Base-by-base conservation (phyloP, 2,329 filamentous ascomycete genomes). In the Xenoacremonium recifei region DNA sequence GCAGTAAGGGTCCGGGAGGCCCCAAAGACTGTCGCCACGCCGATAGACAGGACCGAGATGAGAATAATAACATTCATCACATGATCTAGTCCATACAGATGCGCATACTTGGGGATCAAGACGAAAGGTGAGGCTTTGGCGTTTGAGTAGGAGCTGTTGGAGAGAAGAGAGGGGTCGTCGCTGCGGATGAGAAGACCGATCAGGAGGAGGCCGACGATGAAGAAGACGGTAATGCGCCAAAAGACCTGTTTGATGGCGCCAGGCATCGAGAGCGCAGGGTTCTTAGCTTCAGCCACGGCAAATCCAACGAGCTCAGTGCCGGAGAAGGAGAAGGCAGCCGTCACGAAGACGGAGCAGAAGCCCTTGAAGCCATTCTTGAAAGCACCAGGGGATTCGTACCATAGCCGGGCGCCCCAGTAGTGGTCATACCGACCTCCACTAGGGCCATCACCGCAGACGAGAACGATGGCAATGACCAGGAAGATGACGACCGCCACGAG, bases 161-260 rank as follows among this genome's bases (percentile, higher is more conserved):
- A 53, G 20, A 79, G 65, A 4, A 81, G 69, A 23, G 62, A 62
- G 0, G 53, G 35, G 45, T 76, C 72, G 17, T 66, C 60, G 23
- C 67, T 67, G 40, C 65, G 63, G 47, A 75, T 61, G 4, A 75
- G 62, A 12, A 76, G 60, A 7, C 72, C 72, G 37, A 75, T 66
- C 31, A 74, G 70, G 42, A 70, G 70, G n/a, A 76, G 66, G 30
- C 71, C 71, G 0, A 76, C 49, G 29, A 76, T 59, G 50, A 75
- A 76, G 55, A 76, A 76, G 31, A 75, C 59, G n/a, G 69, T 71
- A 50, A 75, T 72, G 58, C 72, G 70, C 72, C 71, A 75, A 53
- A 75, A 75, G 21, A 75, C 85, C 64, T 92, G 87, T 70, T 90
- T 92, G 57, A 90, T 81, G 2, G 89, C 88, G 17, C 81, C 84